Evolutionary conservation across 2,329 filamentous ascomycete species (phyloP).

Genomic region (Exophiala sideris): DNA sequence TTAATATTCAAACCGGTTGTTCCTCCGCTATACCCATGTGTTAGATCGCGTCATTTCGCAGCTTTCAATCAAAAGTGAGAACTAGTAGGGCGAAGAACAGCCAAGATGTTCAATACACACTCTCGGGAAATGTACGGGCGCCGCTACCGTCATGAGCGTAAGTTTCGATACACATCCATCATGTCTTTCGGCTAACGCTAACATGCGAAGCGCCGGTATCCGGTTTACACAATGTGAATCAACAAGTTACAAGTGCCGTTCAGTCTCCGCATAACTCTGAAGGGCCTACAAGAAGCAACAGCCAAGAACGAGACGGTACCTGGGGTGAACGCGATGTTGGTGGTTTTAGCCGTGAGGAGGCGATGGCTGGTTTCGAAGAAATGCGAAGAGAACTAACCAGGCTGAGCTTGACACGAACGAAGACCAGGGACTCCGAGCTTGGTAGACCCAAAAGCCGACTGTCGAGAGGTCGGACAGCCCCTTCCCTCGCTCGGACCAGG

Average conservation of each 20-base stretch:
- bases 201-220: constrained; percentile 3
- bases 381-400: constrained; percentile 55
- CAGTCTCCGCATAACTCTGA: constrained; percentile 9
- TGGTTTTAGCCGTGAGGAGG: constrained; percentile 50
- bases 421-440: constrained; percentile 21
- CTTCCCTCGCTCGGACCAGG: constrained; percentile 12
- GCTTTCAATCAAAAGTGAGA: no score
- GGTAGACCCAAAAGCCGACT: constrained; percentile 30
- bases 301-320: constrained; percentile 40
- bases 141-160: constrained; percentile 14
- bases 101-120: constrained; percentile 21
- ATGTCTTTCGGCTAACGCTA: not conserved
- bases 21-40: no score
- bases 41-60: no score
- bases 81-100: not conserved
- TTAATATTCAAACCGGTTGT: no score
- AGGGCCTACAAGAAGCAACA: constrained; percentile 6
- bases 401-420: constrained; percentile 45
- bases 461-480: constrained; percentile 28
- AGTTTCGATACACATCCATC: not conserved
- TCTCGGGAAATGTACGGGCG: constrained; percentile 17
- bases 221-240: constrained; percentile 19
- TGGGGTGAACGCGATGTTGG: constrained; percentile 63
- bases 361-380: constrained; percentile 59
- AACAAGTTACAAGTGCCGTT: constrained; percentile 10